Base-by-base conservation (phyloP, 805 yeast species). In the Blastobotrys robertii region DNA sequence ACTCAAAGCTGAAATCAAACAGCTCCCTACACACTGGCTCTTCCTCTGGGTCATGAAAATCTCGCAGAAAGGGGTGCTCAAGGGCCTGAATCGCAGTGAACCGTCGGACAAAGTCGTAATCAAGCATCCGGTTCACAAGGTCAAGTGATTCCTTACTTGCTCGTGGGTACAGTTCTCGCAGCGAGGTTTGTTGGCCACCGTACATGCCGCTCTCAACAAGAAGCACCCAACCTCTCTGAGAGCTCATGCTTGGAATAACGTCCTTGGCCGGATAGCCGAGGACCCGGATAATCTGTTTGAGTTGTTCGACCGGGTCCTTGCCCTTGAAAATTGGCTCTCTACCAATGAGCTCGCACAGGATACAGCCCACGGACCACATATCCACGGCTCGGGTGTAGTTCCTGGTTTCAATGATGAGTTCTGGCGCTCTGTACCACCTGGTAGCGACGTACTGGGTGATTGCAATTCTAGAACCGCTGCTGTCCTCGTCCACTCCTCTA, bases 371-470 rank as follows among this genome's bases (percentile, higher is more conserved):
- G 0, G 96, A 87, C 97, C 97, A 88, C 68, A 88, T 69, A 59
- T 88, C 97, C 38, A 88, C 81, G 16, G 72, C 60, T 36, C 50
- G 48, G 39, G 54, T 54, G 43, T 56, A 55, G 28, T 11, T 36
- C 28, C 35, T 34, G 15, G 41, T 19, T 9, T 15, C 28, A 32
- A 28, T 14, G 19, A 32, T 43, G 30, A 88, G 68, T 55, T 88
- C 97, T 0, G 97, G 97, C 0, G 97, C 96, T 37, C 97, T 69
- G 56, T 88, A 88, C 95, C 96, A 88, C 45, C 97, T 66, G 0
- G 97, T 88, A 0, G 96, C 96, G 16, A 88, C 96, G 57, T 88
- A 88, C 52, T 48, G 45, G 4, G 67, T 63, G 43, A 59, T 57
- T 25, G 46, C 38, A 16, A 49, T 51, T 30, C 56, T 50, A 3